Base-by-base conservation (phyloP, 495 filamentous ascomycete species). In the Pseudomonodictys pantanalensis region DNA sequence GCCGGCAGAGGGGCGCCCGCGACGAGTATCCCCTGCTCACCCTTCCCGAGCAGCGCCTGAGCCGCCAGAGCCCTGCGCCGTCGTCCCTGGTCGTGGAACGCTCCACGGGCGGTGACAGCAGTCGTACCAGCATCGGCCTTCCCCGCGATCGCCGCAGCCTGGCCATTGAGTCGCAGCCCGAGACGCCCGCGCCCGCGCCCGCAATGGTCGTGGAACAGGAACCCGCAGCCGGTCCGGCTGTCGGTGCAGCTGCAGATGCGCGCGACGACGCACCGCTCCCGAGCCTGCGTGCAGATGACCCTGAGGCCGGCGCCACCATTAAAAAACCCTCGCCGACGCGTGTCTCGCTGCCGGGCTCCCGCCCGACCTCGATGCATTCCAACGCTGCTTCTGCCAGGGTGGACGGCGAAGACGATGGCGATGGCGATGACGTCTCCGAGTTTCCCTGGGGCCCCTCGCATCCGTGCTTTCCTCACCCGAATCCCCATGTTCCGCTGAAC, bases 391-490 rank as follows among this genome's bases (percentile, higher is more conserved):
- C 50, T 10, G 55, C 39, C 8, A 74, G 81, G 30, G 77, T 75
- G 38, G 78, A 79, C 56, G 67, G 78, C 25, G 78, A 76, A 12
- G 64, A 48, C 17, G 83, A 82, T 28, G 52, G n/a, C 10, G 66
- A 56, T 15, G 38, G 38, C 25, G 83, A 83, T 56, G 41, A 25
- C 12, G 77, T 81, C 33, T 80, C 84, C 33, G 69, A 70, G 33
- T 72, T 80, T 52, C 74, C 80, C 20, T 97, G 91, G 91, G 90
- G 90, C 2, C 90, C 91, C 20, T 83, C 85, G 20, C 92, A 97
- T 68, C 91, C 91, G 5, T 96, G 91, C 71, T 96, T 84, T 69
- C 92, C 92, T 39, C 93, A 99, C 72, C 78, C 86, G 52, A 99
- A 99, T 70, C 90, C 92, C 0, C 90, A 96, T 70, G 89, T 97